Evolutionary conservation across 2,329 filamentous ascomycete genomes (phyloP), one percentile per base, ranked within the genome.

Genomic region (Verticillium longisporum): DNA sequence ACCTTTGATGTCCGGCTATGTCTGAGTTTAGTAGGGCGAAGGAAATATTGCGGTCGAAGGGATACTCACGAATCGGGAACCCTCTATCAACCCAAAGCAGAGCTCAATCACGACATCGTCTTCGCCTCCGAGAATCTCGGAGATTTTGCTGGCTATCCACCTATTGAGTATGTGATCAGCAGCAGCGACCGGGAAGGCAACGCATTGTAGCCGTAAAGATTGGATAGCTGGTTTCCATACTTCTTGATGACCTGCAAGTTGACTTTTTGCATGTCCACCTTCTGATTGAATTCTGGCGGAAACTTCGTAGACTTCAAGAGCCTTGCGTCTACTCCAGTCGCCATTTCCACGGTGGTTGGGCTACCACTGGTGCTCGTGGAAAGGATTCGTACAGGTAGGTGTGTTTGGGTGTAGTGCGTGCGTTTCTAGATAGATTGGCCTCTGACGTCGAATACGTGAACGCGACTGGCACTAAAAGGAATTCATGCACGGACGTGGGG

Each of bases 171-270:
- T 10, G 10, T 7, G 4, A 26, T 53, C 10, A 53, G 45, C 45
- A 53, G 45, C 6, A 53, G 45, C 13, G n/a, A 10, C n/a, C 9
- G 58, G 56, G 18, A 15, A 36, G 26, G 36, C 26, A 36, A 57
- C 18, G 41, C 32, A 55, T n/a, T 59, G 57, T 53, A 41, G 34
- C 56, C 26, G 15, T 14, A 38, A 21, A 9, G 11, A 18, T 34
- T 18, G 9, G 32, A 31, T 31, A 5, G 4, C 26, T 31, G 26
- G 26, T 31, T 31, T 26, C 11, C n/a, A 31, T 5, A 96, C 91
- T 95, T 96, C 83, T 97, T 97, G 87, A 99, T 96, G 61, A 99
- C 91, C 75, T 96, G 92, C 58, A 97, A 82, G 73, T 99, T 97
- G 75, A 99, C 92, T 79, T 98, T 98, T 68, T 88, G 86, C 86